Percentiles rank a stretch among this genome's conserved stretches.
phyloP scores from a whole-genome alignment of 2,329 filamentous ascomycete genomes.

The Cladosporium sp. region DNA sequence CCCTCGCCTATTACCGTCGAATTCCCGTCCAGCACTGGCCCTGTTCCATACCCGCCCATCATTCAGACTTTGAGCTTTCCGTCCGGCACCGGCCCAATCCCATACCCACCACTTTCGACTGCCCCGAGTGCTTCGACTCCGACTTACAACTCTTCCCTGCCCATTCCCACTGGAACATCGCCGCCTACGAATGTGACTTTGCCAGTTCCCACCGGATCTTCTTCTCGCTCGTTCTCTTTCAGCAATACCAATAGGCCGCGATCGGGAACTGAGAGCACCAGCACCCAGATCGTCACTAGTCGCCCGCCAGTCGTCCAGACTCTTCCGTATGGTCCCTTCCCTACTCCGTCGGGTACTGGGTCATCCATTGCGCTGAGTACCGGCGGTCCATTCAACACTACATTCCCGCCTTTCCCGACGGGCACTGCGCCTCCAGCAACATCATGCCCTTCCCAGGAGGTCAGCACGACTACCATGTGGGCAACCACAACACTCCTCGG shows the following conservation, averaged over 20 bases:
- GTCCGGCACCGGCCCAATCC: background rate
- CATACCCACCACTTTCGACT: background rate
- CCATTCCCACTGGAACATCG: background rate
- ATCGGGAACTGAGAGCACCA: slow-evolving; percentile 15
- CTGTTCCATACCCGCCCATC: background rate
- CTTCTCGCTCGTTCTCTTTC: background rate
- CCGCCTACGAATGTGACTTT: slow-evolving; percentile 1
- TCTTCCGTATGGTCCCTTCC: background rate
- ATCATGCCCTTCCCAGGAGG: background rate
- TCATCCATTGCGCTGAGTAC: slow-evolving; percentile 6
- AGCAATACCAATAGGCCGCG: slow-evolving; percentile 6
- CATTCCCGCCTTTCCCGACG: slow-evolving; percentile 5
- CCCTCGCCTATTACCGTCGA: background rate
- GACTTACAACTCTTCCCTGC: background rate
- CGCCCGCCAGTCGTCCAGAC: slow-evolving; percentile 8
- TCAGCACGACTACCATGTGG: slow-evolving; percentile 13
- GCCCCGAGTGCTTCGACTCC: background rate
- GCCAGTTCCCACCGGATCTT: background rate
- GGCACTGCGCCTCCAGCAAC: slow-evolving; percentile 15
- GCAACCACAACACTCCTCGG: slow-evolving; percentile 20
- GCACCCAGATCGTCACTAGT: background rate
- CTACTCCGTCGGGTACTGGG: background rate
- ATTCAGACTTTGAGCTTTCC: slow-evolving; percentile 1
- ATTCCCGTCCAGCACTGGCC: slow-evolving; percentile 3
- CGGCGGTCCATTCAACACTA: slow-evolving; percentile 3